Base-by-base conservation (phyloP, 495 filamentous ascomycete species). In the Aspergillus campestris region DNA sequence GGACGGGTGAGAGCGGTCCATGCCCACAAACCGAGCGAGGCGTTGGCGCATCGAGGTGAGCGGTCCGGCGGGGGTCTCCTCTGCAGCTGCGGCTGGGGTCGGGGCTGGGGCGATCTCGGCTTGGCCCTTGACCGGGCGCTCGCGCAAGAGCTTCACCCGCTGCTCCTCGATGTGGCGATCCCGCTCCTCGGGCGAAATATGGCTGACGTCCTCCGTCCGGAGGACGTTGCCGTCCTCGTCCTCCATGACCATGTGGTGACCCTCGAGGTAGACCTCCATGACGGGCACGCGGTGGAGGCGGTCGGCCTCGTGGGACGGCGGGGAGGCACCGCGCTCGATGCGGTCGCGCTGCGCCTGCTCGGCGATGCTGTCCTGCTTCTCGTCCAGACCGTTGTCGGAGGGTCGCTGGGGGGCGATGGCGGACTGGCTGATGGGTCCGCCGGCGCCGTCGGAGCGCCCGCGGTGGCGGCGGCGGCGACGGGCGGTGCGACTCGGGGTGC, bases 171-270 rank as follows among this genome's bases (percentile, higher is more conserved):
- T 72, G 55, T 75, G 71, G 32, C 62, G 64, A 8, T 59, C 51
- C 48, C 84, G 66, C 35, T 75, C 69, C 51, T 61, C 71, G 8
- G 56, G 54, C 14, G 57, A 64, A 49, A 68, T 56, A 33, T 73
- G 44, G 37, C 60, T 53, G 50, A 70, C 60, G 54, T 76, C 56
- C 56, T 76, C 59, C 7, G 59, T 67, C 61, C 74, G 53, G 58
- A 97, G 56, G 5, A 97, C 91, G 51, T 95, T 87, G 28, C 92
- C 94, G 43, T 94, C 84, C 48, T 80, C 73, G 54, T 95, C 84
- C 60, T 99, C 94, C 29, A 94, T 73, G 35, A 97, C 68, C 43
- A 94, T 74, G 38, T 95, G 57, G 50, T 83, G 65, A 15, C 92
- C 90, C 67, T 97, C 94, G 51, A 91, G 76, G 57, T 82, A 97